Conservation (phyloP, 139 green algal genomes). For the Coelastrella sp. region DNA sequence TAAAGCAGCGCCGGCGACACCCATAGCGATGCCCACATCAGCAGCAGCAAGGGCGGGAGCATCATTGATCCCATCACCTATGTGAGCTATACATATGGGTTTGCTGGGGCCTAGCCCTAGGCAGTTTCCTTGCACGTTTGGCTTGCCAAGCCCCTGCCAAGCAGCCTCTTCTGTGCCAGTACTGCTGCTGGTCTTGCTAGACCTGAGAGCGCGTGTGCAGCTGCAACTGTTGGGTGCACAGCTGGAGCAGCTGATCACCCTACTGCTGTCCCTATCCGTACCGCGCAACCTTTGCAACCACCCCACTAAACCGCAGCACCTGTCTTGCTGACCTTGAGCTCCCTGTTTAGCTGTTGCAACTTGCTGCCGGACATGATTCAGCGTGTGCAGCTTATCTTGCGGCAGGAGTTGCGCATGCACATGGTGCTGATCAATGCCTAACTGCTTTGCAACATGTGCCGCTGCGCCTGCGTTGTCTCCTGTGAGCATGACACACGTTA, state of each 20-base stretch:
- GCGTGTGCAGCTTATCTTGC: conserved; percentile 65
- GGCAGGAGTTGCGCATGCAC: conserved; percentile 54
- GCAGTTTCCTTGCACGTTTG: too few species aligned
- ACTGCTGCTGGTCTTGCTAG: too few species aligned
- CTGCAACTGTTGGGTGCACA: too few species aligned
- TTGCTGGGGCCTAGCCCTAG: too few species aligned
- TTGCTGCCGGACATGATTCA: conserved; percentile 12
- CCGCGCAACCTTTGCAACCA: background rate
- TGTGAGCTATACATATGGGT: conserved; percentile 53
- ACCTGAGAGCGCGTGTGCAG: too few species aligned
- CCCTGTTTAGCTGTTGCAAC: background rate
- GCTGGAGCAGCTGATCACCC: too few species aligned
- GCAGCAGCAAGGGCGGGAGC: conserved; percentile 63
- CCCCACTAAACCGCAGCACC: background rate
- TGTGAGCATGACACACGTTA: conserved; percentile 71
- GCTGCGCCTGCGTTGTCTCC: conserved; percentile 71
- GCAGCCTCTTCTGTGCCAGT: background rate
- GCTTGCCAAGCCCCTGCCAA: background rate
- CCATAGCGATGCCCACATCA: conserved; percentile 78
- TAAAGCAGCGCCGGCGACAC: conserved; percentile 66
- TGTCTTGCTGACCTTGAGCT: background rate
- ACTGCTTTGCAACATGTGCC: conserved; percentile 45
- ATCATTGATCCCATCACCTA: conserved; percentile 88
- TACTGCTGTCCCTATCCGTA: too few species aligned
- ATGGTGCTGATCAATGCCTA: conserved; percentile 54